phyloP scores from a whole-genome alignment of 306 rosid genomes.

The Cicer cuneatum region DNA sequence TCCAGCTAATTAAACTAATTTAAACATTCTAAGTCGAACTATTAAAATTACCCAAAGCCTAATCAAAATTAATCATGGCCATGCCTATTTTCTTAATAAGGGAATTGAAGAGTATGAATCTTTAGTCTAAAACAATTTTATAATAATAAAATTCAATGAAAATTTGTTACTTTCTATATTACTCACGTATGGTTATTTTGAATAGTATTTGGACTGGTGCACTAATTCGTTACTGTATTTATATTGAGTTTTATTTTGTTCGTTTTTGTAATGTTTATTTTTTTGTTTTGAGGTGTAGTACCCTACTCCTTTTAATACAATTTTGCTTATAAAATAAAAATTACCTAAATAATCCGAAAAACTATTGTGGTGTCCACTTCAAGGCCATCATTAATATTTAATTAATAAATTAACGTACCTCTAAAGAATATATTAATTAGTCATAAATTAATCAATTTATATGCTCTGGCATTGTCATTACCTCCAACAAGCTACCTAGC shows the following conservation, averaged over 20 bases:
- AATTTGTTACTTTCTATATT: too few relatives aligned
- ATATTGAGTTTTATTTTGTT: too few relatives aligned
- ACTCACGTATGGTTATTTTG: too few relatives aligned
- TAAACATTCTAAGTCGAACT: slow-evolving; percentile 37
- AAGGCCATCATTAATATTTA: slow-evolving; percentile 11
- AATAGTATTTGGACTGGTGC: too few relatives aligned
- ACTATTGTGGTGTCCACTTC: slow-evolving; percentile 48
- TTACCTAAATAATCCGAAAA: slow-evolving; percentile 36
- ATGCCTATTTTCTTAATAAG: slow-evolving; percentile 32
- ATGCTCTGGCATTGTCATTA: slow-evolving; percentile 42
- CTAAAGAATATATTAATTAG: slow-evolving; percentile 4
- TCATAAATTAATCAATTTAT: slow-evolving; percentile 38
- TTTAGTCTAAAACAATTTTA: too few relatives aligned
- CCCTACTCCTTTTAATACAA: too few relatives aligned
- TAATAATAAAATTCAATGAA: too few relatives aligned
- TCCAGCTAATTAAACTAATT: slow-evolving; percentile 40
- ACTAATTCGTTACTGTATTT: too few relatives aligned
- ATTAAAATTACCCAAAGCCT: slow-evolving; percentile 37
- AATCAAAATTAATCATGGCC: slow-evolving; percentile 42
- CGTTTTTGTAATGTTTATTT: too few relatives aligned
- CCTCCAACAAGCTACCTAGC: slow-evolving; percentile 46
- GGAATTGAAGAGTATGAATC: too few relatives aligned
- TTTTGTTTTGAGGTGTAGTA: too few relatives aligned
- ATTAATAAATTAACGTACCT: slow-evolving; percentile 19
- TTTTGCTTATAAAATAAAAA: too few relatives aligned